phyloP scores from a whole-genome alignment of 208 protist species.

The Endotrypanum monterogeii region DNA sequence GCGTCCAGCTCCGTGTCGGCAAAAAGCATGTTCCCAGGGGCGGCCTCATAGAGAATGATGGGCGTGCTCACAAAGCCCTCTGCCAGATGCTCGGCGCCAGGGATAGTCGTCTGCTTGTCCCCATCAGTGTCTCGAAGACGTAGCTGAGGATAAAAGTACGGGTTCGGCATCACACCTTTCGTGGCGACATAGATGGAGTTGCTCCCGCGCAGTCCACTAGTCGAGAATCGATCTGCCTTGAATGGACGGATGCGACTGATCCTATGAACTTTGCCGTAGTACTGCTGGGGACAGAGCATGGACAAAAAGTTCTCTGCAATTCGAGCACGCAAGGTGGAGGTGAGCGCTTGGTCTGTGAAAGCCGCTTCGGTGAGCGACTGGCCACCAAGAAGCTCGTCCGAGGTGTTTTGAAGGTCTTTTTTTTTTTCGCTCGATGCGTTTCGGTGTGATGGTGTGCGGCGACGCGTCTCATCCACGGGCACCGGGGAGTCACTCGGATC shows the following conservation, averaged over 20 bases:
- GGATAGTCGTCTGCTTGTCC: conserved; percentile 2
- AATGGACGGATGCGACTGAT: conserved; percentile 67
- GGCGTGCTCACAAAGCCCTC: conserved; percentile 53
- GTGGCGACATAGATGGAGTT: conserved; percentile 85
- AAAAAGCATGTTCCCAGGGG: conserved; percentile 88
- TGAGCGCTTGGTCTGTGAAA: conserved; percentile 37
- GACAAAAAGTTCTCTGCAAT: conserved; percentile 79
- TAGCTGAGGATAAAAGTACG: conserved; percentile 80
- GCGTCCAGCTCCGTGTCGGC: conserved; percentile 76
- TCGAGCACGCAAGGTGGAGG: conserved; percentile 42
- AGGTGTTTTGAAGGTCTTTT: neutral
- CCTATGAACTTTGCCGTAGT: conserved; percentile 83
- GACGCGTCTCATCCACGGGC: conserved; percentile 6
- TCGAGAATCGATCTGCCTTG: conserved; percentile 35
- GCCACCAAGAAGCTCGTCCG: conserved; percentile 1
- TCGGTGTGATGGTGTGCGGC: conserved; percentile 13
- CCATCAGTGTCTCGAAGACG: conserved; percentile 60
- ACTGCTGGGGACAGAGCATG: conserved; percentile 85
- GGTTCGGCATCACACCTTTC: conserved; percentile 71
- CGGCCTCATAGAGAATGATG: conserved; percentile 82
- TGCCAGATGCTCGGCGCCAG: conserved; percentile 3
- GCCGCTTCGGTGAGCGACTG: conserved; percentile 11
- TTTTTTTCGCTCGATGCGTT: neutral
- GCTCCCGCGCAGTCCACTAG: conserved; percentile 48
- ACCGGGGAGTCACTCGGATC: neutral